Base-by-base conservation (phyloP, 1,139 yeast species). In the Candida sp. region DNA sequence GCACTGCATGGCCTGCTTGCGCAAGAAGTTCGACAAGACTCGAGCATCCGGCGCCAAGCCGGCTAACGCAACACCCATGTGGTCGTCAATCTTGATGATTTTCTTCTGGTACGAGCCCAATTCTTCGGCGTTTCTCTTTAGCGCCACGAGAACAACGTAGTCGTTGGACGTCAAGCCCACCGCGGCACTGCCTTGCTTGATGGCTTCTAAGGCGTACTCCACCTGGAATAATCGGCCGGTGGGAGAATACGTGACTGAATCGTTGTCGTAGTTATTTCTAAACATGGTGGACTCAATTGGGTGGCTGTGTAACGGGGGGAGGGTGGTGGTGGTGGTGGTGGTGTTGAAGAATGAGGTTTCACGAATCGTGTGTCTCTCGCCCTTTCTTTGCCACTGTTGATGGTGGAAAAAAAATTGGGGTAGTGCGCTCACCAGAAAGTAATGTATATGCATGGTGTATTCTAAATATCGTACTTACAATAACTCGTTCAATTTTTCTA, bases 1-100 rank as follows among this genome's bases (percentile, higher is more conserved):
- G 39, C 96, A 88, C 58, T 88, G 84, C 87, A 93, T 87, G 46
- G 98, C 96, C 67, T 92, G 96, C 63, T 91, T 93, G 67, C 99
- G 85, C 63, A 94, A 78, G 70, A 78, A 93, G 67, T 92, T 94
- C 50, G 97, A 87, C 61, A 91, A 75, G 47, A 94, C 96, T 59
- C 99, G 82, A 30, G 98, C 99, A 69, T 94, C 99, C 26, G 99
- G 98, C 0, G 99, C 98, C 63, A 94, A 82, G 4, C 99, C 99
- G 0, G 99, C 98, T 54, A 96, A 81, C 5, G 97, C 97, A 58
- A 94, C 82, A 37, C 98, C 99, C 82, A 94, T 76, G 69, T 94
- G 98, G 59, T 88, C 88, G 68, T 94, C 99, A 52, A 96, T 87
- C 66, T 90, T 87, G 67, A 93, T 88, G 63, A 94, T 81, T 69